Conservation (phyloP, 2,329 filamentous ascomycete genomes). For the Periglandula ipomoeae region DNA sequence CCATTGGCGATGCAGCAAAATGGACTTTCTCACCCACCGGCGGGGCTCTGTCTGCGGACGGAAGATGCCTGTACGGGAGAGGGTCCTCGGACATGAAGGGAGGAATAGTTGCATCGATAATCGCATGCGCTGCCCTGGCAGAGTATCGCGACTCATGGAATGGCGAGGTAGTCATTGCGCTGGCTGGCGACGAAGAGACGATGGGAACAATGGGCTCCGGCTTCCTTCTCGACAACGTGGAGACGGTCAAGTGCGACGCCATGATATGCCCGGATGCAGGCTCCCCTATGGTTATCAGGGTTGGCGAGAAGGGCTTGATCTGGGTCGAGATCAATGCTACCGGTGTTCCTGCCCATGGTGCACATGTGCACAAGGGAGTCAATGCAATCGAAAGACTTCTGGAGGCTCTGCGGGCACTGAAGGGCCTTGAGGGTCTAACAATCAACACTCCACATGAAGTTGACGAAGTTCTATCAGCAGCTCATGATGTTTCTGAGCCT, state of each 20-base stretch:
- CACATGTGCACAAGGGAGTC: conserved; percentile 8
- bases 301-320: conserved; percentile 10
- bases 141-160: conserved; percentile 4
- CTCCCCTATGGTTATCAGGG: conserved; percentile 6
- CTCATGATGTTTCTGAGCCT: conserved; percentile 7
- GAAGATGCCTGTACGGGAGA: conserved; percentile 8
- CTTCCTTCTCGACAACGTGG: conserved; percentile 6
- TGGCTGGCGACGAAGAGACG: conserved; percentile 10
- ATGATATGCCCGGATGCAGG: conserved; percentile 11
- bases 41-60: conserved; percentile 8
- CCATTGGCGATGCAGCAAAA: conserved; percentile 4
- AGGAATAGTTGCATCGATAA: conserved; percentile 8
- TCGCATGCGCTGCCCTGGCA: conserved; percentile 4
- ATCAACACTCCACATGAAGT: neutral
- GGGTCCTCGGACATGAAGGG: conserved; percentile 11
- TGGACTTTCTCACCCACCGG: conserved; percentile 6
- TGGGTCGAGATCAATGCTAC: conserved; percentile 9
- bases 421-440: conserved; percentile 4
- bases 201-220: conserved; percentile 8
- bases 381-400: conserved; percentile 9
- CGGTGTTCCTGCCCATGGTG: conserved; percentile 8
- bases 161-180: conserved; percentile 8
- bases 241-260: conserved; percentile 6
- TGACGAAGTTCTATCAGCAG: neutral
- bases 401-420: conserved; percentile 4